phyloP scores from a whole-genome alignment of 1,139 yeast genomes.

The Pichia sp. region DNA sequence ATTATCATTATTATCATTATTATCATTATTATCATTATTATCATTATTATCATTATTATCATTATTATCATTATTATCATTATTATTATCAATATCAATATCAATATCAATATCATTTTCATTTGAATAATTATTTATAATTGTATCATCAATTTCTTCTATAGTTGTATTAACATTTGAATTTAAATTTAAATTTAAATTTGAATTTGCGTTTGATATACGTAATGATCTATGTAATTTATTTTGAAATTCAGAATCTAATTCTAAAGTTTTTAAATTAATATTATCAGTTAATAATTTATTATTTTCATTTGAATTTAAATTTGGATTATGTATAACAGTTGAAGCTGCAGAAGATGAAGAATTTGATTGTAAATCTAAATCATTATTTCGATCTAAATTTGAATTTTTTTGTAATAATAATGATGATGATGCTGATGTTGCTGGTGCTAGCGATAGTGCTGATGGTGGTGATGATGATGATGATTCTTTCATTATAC shows the following conservation, averaged over 20 bases:
- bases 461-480: no score
- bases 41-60: constrained; percentile 3
- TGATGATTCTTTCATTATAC: no score
- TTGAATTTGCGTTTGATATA: constrained; percentile 1
- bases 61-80: background rate
- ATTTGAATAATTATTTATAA: no score
- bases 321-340: constrained; percentile 19
- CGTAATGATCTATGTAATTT: constrained; percentile 11
- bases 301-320: constrained; percentile 10
- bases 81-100: background rate
- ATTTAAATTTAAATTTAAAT: no score
- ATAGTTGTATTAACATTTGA: no score
- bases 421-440: constrained; percentile 3
- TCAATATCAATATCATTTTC: no score
- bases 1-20: constrained; percentile 17
- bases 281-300: constrained; percentile 2
- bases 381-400: background rate
- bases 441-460: no score
- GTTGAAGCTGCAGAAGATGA: constrained; percentile 28
- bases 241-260: constrained; percentile 13
- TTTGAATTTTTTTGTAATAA: background rate
- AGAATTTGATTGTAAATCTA: constrained; percentile 14
- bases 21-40: constrained; percentile 25
- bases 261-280: constrained; percentile 15
- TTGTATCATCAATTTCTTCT: background rate